Base-by-base conservation (phyloP, 176 grass and related monocot species). In the Echinochloa phyllopogon region DNA sequence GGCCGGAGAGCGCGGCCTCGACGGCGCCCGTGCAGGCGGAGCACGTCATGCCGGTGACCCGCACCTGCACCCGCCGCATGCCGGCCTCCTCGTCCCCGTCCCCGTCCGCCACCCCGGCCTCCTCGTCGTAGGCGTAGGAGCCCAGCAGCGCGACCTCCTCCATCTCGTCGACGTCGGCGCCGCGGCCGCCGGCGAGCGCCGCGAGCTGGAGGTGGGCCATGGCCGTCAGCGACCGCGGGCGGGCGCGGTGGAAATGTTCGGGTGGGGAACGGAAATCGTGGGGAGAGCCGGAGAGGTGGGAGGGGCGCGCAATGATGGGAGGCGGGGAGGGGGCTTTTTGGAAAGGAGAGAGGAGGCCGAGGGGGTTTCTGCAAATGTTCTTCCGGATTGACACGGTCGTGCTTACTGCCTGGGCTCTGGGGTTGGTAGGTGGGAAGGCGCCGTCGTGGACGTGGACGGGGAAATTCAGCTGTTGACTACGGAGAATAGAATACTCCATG, bases 11-110 rank as follows among this genome's bases (percentile, higher is more conserved):
- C 43, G 96, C 89, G 77, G 91, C 84, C 87, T 99, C 96, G 18
- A 99, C 96, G 76, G 96, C 89, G 76, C 72, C 75, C 18, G 96
- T 84, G 86, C 93, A 96, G 18, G 96, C 96, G 51, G 96, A 98
- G 84, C 96, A 99, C 64, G 93, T 99, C 96, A 99, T 96, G 48
- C 96, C 96, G 21, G 81, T 75, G 80, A 98, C 89, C 77, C 90
- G 91, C 56, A 96, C 84, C 77, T 95, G 90, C 55, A 95, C 76
- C 52, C 88, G 88, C 65, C 85, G 87, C 68, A 76, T 38, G 48
- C 91, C 91, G 40, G 40, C 92, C 53, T 81, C 86, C 50, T 37
- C 87, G 60, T 24, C 42, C 50, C 37, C 87, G 60, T 24, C 42
- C 11, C 77, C 64, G n/a, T 4, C 53, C 84, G 40, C 51, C 23